Evolutionary conservation across 768 basidiomycete species (phyloP), one percentile per base, ranked within the genome.

Genomic region (Serpula lacrymans): DNA sequence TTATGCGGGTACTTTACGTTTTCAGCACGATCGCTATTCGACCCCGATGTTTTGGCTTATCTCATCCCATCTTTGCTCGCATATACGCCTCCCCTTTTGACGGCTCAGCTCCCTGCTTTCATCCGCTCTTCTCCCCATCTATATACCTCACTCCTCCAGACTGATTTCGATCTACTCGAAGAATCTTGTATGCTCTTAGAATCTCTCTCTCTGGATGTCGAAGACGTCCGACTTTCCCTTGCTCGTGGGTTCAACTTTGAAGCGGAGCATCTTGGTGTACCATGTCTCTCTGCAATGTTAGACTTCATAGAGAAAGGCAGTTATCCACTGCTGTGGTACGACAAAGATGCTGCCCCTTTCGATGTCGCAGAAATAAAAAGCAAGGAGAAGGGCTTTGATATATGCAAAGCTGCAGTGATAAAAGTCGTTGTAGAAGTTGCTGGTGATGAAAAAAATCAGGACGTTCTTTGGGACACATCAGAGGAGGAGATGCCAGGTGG

Each of bases 391-490:
- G 72, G 75, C 2, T 85, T 94, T 47, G 79, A 82, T 49, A 75
- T 82, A 21, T 89, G 88, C 65, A 94, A 93, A 63, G 85, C 83
- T 3, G 89, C 88, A 0, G 68, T 92, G 7, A 82, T 92, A 60
- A 90, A 91, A 52, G 78, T 84, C 3, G 77, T 93, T 12, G 88
- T 94, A 21, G 90, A 91, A 53, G 79, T 87, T 28, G 79, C 88
- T 7, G 89, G 88, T 27, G 86, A 90, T 55, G 84, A 86, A 47
- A 77, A 74, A 48, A 90, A 88, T 48, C 76, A 75, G 46, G 82
- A 88, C 36, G 75, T 82, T 6, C 65, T 91, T n/a, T 90, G 87
- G 81, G 80, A 84, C 48, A 74, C 77, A 31, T 74, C 70, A 14
- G 75, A 79, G 35, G 60, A 67, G 22, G 65, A 59, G 13, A 59